phyloP scores from a whole-genome alignment of 2,329 filamentous ascomycete genomes.

The Scleromitrula shiraiana region DNA sequence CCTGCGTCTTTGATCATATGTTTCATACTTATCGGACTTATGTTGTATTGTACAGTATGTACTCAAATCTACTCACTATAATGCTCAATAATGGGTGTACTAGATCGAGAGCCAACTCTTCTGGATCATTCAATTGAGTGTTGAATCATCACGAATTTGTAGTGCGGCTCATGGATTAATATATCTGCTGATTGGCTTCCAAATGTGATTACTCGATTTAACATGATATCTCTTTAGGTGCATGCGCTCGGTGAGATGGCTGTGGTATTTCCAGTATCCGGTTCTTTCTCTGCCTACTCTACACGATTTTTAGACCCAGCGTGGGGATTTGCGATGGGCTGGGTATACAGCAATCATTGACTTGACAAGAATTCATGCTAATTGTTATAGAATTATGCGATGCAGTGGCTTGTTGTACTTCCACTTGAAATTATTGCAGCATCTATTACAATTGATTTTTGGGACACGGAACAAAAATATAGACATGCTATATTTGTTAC shows the following conservation, averaged over 20 bases:
- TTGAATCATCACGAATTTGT: no score
- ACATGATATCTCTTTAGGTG: no score
- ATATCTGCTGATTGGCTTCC: no score
- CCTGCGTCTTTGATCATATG: conserved; percentile 71
- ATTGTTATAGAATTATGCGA: conserved; percentile 53
- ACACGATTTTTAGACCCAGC: conserved; percentile 89
- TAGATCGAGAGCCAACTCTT: no score
- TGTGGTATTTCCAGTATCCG: conserved; percentile 82
- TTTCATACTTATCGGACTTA: conserved; percentile 71
- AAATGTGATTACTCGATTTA: no score
- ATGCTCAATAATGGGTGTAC: no score
- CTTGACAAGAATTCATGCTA: neutral
- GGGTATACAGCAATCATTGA: conserved; percentile 36
- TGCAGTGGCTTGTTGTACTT: conserved; percentile 80
- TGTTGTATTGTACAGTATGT: conserved; percentile 73
- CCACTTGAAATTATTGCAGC: conserved; percentile 84
- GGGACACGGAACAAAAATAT: conserved; percentile 48
- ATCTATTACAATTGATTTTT: conserved; percentile 75
- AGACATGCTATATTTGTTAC: conserved; percentile 71
- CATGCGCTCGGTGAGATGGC: conserved; percentile 89
- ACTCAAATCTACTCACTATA: neutral
- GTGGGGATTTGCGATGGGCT: conserved; percentile 93
- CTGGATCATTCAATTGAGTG: no score
- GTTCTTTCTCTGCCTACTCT: conserved; percentile 86
- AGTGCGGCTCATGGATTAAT: no score